A percentile compares a stretch with the other conserved stretches of the same genome.
These are phyloP conservation scores for Cyclotella sp. DNA, from an alignment of 108 stramenopile species.

Conservation along the genomic window DNA sequence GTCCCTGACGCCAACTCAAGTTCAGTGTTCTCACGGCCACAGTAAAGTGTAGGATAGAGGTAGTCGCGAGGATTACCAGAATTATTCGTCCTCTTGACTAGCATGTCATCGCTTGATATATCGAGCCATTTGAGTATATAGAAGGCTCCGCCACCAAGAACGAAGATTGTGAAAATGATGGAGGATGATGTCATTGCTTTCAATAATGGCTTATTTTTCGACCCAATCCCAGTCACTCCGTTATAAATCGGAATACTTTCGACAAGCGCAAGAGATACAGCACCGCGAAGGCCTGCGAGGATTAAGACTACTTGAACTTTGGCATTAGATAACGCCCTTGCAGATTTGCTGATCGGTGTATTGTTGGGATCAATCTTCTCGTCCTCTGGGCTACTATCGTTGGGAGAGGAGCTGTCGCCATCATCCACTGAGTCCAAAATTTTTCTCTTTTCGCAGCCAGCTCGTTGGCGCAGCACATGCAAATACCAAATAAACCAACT, in stretches of 20 bases:
- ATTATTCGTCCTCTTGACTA: constrained; percentile 22
- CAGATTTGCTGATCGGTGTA: constrained; percentile 54
- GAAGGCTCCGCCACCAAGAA: constrained; percentile 82
- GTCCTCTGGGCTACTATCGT: neutral
- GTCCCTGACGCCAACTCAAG: neutral
- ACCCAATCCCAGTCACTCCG: constrained; percentile 68
- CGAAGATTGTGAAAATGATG: constrained; percentile 83
- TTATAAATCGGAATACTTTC: constrained; percentile 89
- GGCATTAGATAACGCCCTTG: constrained; percentile 40
- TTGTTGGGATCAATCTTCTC: constrained; percentile 26
- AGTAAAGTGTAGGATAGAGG: constrained; percentile 15
- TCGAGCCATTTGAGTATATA: constrained; percentile 61
- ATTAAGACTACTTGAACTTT: constrained; percentile 79
- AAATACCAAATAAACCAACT: constrained; percentile 63
- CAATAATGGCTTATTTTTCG: constrained; percentile 75
- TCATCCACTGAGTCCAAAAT: neutral
- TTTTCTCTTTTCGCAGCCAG: constrained; percentile 24
- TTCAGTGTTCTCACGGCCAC: neutral
- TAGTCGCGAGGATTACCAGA: neutral
- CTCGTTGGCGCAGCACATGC: constrained; percentile 53
- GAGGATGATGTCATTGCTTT: constrained; percentile 87
- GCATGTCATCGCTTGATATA: constrained; percentile 53
- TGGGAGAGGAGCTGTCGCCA: constrained; percentile 4
- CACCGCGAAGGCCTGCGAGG: constrained; percentile 88
- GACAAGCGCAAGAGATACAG: constrained; percentile 86